Percentiles rank a stretch among this genome's conserved stretches.
These are phyloP conservation scores for Aspergillus bombycis DNA, from an alignment of 2,329 filamentous ascomycete species.

Conservation along the genomic window DNA sequence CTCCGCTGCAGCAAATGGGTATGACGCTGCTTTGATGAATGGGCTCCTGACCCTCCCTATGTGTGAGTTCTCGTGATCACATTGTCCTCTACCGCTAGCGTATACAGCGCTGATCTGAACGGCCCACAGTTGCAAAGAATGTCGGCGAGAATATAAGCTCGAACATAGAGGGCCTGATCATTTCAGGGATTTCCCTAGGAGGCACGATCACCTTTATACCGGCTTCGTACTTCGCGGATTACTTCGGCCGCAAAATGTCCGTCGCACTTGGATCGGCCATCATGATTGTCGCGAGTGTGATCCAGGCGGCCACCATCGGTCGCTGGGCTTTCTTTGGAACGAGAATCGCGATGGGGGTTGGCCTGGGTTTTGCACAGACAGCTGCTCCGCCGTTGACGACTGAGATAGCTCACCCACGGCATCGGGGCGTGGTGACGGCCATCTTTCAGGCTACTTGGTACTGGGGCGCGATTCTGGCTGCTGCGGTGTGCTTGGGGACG, in stretches of 20 bases:
- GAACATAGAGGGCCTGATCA: background rate
- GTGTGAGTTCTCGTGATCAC: background rate
- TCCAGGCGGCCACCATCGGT: background rate
- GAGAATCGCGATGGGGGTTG: background rate
- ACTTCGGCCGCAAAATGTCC: background rate
- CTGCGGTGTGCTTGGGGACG: background rate
- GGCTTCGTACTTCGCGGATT: background rate
- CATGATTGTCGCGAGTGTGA: background rate
- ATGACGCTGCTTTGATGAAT: background rate
- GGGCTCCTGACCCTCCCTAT: background rate
- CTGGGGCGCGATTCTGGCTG: background rate
- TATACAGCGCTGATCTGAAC: background rate
- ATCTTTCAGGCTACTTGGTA: background rate
- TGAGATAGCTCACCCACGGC: constrained; percentile 3
- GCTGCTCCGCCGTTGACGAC: background rate
- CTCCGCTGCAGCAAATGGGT: background rate
- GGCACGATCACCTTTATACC: background rate
- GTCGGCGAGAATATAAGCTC: background rate
- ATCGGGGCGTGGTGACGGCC: background rate
- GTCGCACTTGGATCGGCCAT: background rate
- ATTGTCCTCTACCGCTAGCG: background rate
- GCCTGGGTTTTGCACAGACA: background rate
- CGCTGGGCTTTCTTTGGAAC: background rate
- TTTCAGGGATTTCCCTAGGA: background rate
- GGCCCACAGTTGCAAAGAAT: background rate